phyloP scores from a whole-genome alignment of 345 rosid genomes.

The Raphanus sativus region DNA sequence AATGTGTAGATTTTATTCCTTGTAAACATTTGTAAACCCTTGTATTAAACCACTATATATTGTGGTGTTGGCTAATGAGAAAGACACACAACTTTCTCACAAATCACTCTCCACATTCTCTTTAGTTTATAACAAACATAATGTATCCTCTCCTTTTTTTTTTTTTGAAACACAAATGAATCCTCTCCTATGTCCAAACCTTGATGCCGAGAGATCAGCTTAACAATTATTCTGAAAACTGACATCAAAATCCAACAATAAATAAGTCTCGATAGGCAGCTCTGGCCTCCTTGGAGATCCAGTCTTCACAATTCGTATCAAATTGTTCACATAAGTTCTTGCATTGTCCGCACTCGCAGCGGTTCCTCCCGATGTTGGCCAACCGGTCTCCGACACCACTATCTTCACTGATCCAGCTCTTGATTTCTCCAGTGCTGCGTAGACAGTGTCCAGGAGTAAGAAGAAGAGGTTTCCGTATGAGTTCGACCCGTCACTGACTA shows the following conservation, averaged over 20 bases:
- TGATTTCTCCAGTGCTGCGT: slow-evolving; percentile 55
- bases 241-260: slow-evolving; percentile 46
- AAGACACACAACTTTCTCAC: too few relatives aligned
- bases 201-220: too few relatives aligned
- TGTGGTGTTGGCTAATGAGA: too few relatives aligned
- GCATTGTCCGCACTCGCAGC: slow-evolving; percentile 50
- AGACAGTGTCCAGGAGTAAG: slow-evolving; percentile 50
- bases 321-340: slow-evolving; percentile 48
- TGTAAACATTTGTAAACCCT: too few relatives aligned
- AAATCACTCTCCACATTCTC: too few relatives aligned
- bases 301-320: slow-evolving; percentile 48
- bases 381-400: slow-evolving; percentile 63
- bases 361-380: slow-evolving; percentile 57
- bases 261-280: slow-evolving; percentile 53
- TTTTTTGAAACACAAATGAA: too few relatives aligned
- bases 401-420: slow-evolving; percentile 47
- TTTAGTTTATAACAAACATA: too few relatives aligned
- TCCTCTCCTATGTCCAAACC: too few relatives aligned
- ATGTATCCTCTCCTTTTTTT: too few relatives aligned
- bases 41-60: too few relatives aligned
- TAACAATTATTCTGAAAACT: too few relatives aligned
- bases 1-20: too few relatives aligned
- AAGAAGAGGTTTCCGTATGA: slow-evolving; percentile 53
- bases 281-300: slow-evolving; percentile 46
- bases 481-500: slow-evolving; percentile 29